phyloP scores from a whole-genome alignment of 1,284 basidiomycete species.

The Peniophora sp. region DNA sequence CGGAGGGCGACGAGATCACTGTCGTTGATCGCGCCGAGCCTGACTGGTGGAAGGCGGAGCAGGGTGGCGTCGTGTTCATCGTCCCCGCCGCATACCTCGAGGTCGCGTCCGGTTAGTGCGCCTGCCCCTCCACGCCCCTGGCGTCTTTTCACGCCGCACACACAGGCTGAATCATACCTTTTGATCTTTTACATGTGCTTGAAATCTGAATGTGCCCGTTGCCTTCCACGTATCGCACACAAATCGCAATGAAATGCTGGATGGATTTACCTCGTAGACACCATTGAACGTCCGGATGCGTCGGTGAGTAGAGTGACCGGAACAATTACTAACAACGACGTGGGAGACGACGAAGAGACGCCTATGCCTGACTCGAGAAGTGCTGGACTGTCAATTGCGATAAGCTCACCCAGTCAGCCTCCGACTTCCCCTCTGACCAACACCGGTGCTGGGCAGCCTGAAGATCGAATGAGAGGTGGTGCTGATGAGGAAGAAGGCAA shows the following conservation, averaged over 20 bases:
- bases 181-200: conserved; percentile 38
- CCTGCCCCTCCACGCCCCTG: conserved; percentile 13
- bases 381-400: too few relatives aligned
- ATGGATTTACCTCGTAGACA: too few relatives aligned
- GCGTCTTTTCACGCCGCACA: conserved; percentile 15
- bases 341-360: too few relatives aligned
- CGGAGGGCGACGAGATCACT: conserved; percentile 67
- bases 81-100: conserved; percentile 88
- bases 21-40: conserved; percentile 77
- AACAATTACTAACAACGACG: too few relatives aligned
- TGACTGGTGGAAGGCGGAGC: conserved; percentile 94
- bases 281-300: too few relatives aligned
- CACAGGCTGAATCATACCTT: conserved; percentile 60
- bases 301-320: not conserved
- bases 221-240: conserved; percentile 13
- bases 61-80: conserved; percentile 74
- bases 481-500: conserved; percentile 5
- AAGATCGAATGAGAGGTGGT: not conserved
- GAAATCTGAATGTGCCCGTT: too few relatives aligned
- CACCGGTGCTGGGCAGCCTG: too few relatives aligned
- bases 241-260: conserved; percentile 7
- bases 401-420: too few relatives aligned
- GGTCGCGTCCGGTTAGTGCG: conserved; percentile 72
- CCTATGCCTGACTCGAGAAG: too few relatives aligned
- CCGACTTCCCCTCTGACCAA: too few relatives aligned